These are phyloP conservation scores for Raphanus hybrid DNA, from an alignment of 441 rosid species.

Conservation along the genomic window DNA sequence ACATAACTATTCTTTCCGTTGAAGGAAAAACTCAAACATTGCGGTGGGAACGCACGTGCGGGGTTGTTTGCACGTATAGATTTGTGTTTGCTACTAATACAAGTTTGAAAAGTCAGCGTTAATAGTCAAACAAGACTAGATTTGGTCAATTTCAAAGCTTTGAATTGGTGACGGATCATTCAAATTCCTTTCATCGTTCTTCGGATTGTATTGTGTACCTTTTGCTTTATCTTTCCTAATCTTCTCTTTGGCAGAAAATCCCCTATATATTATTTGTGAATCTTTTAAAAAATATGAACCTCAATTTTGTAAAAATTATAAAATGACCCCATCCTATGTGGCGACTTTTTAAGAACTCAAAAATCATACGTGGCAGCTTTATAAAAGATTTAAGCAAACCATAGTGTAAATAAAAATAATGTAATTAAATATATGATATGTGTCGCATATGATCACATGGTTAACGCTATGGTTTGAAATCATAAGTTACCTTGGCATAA, in stretches of 20 bases:
- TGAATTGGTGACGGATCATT: background rate
- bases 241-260: background rate
- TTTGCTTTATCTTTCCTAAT: background rate
- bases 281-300: no score
- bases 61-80: conserved; percentile 7
- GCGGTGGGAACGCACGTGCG: conserved; percentile 8
- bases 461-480: no score
- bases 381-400: no score
- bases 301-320: no score
- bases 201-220: background rate
- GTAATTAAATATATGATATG: no score
- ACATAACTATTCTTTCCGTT: background rate
- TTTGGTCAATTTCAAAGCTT: conserved; percentile 1
- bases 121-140: background rate
- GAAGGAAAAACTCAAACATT: background rate
- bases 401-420: no score
- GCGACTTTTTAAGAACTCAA: no score
- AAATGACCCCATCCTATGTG: no score
- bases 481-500: no score
- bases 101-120: conserved; percentile 2
- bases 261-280: no score
- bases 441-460: no score
- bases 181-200: background rate
- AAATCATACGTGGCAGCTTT: no score
- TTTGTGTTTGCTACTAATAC: background rate